Evolutionary conservation across 1,284 basidiomycete species (phyloP).

Genomic region (Fomitopsis schrenkii): DNA sequence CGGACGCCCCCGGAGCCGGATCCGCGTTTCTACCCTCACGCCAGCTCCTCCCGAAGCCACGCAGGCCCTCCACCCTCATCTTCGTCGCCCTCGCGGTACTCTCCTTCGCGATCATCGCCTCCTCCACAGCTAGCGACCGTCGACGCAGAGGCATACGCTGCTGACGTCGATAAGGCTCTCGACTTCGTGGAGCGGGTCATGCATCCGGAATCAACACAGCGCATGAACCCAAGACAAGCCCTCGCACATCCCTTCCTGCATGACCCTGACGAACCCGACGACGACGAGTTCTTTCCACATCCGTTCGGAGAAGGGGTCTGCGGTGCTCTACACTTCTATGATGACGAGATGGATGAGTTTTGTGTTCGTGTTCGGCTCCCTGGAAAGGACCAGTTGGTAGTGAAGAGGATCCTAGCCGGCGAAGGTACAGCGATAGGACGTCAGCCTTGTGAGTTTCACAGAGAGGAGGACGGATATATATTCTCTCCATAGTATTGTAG

Average conservation of each 20-base stretch:
- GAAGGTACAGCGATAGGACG: slow-evolving; percentile 68
- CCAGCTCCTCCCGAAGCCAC: slow-evolving; percentile 12
- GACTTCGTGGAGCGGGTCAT: slow-evolving; percentile 72
- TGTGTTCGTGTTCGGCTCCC: slow-evolving; percentile 38
- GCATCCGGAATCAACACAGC: slow-evolving; percentile 69
- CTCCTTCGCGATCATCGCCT: slow-evolving; percentile 21
- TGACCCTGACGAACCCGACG: slow-evolving; percentile 36
- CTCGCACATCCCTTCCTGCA: slow-evolving; percentile 76
- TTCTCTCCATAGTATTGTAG: neutral
- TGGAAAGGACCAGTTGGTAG: slow-evolving; percentile 26
- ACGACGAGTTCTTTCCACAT: slow-evolving; percentile 67
- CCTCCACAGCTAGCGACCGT: slow-evolving; percentile 15
- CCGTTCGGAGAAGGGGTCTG: slow-evolving; percentile 63
- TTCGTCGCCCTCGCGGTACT: slow-evolving; percentile 18
- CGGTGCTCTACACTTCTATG: slow-evolving; percentile 50
- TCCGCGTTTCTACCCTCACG: slow-evolving; percentile 50
- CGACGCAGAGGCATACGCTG: slow-evolving; percentile 38
- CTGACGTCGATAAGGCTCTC: slow-evolving; percentile 63
- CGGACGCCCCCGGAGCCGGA: slow-evolving; percentile 52
- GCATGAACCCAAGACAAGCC: slow-evolving; percentile 73
- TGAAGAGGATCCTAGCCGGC: slow-evolving; percentile 48
- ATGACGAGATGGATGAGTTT: slow-evolving; percentile 51
- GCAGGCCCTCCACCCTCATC: slow-evolving; percentile 30
- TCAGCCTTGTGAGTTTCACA: slow-evolving; percentile 68
- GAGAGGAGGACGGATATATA: slow-evolving; percentile 12